These are phyloP conservation scores for Suhomyces bokatorum DNA, from an alignment of 1,139 yeast genomes.

Conservation along the genomic window DNA sequence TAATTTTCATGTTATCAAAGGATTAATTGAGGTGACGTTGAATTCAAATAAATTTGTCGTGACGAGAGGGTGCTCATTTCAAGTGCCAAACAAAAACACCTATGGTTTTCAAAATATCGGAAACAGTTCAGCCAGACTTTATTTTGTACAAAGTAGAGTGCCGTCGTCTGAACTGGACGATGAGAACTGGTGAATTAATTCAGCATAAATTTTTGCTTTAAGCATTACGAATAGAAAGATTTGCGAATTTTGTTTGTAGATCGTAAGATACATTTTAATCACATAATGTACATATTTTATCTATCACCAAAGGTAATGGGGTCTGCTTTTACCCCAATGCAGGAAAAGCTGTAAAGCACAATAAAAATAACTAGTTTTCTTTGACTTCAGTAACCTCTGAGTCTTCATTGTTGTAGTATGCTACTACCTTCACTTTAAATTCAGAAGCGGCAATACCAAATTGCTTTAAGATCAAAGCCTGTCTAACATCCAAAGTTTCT, in stretches of 20 bases:
- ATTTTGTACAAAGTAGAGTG: slow-evolving; percentile 68
- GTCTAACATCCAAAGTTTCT: slow-evolving; percentile 81
- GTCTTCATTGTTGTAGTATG: slow-evolving; percentile 67
- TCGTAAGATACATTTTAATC: not conserved
- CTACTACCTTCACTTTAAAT: slow-evolving; percentile 77
- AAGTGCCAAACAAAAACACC: slow-evolving; percentile 74
- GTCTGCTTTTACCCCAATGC: too few species aligned
- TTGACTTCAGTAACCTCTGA: slow-evolving; percentile 31
- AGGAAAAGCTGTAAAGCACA: too few species aligned
- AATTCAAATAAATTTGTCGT: slow-evolving; percentile 62
- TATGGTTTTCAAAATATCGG: slow-evolving; percentile 68
- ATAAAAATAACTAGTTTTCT: not conserved
- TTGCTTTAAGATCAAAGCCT: slow-evolving; percentile 88
- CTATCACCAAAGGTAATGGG: too few species aligned
- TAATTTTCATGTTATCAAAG: slow-evolving; percentile 73
- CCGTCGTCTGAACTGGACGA: slow-evolving; percentile 15
- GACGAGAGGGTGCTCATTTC: slow-evolving; percentile 74
- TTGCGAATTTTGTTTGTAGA: not conserved
- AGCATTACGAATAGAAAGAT: not conserved
- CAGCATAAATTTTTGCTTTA: not conserved
- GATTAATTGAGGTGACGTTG: slow-evolving; percentile 67
- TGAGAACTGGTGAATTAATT: slow-evolving; percentile 4
- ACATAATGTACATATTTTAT: too few species aligned
- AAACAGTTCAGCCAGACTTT: slow-evolving; percentile 56
- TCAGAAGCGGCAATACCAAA: slow-evolving; percentile 95